Conservation (phyloP, 148 eudicot genomes). For the Nepenthes mirabilis region DNA sequence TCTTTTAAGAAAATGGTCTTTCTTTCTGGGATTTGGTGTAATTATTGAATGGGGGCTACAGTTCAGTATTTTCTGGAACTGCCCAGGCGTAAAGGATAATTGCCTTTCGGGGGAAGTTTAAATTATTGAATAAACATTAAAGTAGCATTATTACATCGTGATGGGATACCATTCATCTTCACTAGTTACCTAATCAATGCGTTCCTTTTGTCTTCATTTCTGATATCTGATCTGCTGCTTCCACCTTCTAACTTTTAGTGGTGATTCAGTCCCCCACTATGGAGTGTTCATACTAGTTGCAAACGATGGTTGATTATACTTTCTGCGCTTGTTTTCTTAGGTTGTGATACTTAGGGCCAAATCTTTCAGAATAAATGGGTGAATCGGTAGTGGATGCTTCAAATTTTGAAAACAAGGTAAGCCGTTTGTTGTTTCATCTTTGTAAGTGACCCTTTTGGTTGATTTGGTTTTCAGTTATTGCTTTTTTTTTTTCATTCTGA, state of each 20-base stretch:
- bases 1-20: no score
- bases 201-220: conserved; percentile 25
- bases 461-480: conserved; percentile 9
- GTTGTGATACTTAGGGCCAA: background rate
- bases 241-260: background rate
- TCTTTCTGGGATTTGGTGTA: no score
- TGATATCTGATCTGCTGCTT: conserved; percentile 10
- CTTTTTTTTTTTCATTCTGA: conserved; percentile 2
- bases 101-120: background rate
- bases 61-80: no score
- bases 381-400: conserved; percentile 52
- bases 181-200: conserved; percentile 5
- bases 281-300: conserved; percentile 3
- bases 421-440: conserved; percentile 14
- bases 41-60: no score
- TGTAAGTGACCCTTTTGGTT: conserved; percentile 4
- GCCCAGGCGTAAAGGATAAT: no score
- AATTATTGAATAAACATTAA: conserved; percentile 2
- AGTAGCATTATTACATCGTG: conserved; percentile 27
- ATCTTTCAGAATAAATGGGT: conserved; percentile 25
- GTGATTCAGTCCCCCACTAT: conserved; percentile 1
- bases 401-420: conserved; percentile 46
- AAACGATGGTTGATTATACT: background rate
- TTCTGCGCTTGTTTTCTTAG: conserved; percentile 3
- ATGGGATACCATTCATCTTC: conserved; percentile 4